A percentile compares a stretch with the other conserved stretches of the same genome.
Conservation (phyloP, 2,329 filamentous ascomycete species). For the Simplicillium sp. region DNA sequence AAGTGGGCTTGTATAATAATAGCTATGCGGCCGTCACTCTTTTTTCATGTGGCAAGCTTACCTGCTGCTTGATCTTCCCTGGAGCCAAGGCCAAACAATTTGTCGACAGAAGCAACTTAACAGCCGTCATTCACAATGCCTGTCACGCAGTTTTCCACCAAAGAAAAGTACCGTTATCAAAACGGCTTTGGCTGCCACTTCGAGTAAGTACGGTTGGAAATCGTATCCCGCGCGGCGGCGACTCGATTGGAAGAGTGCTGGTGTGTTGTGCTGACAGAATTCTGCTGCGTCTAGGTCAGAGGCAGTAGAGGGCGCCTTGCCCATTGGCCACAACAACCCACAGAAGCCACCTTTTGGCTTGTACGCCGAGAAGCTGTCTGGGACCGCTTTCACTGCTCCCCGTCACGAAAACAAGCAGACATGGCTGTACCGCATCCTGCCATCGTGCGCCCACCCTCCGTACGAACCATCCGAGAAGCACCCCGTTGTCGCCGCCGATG, state of each 20-base stretch:
- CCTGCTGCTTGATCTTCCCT: background rate
- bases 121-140: conserved; percentile 28
- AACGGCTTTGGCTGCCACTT: conserved; percentile 71
- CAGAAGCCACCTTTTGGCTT: conserved; percentile 72
- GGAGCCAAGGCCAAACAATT: background rate
- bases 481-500: conserved; percentile 11
- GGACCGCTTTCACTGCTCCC: conserved; percentile 62
- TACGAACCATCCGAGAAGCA: conserved; percentile 36
- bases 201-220: conserved; percentile 45
- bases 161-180: conserved; percentile 62
- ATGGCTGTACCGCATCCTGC: conserved; percentile 63
- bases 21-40: no score
- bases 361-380: conserved; percentile 72
- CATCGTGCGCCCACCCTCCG: conserved; percentile 50
- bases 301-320: conserved; percentile 64
- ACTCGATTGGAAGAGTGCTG: background rate
- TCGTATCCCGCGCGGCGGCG: background rate
- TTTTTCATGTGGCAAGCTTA: no score
- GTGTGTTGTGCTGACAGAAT: background rate
- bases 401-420: conserved; percentile 60
- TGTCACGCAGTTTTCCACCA: conserved; percentile 35
- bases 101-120: background rate
- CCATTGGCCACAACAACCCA: conserved; percentile 69
- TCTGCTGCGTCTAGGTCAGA: conserved; percentile 47
- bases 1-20: no score